Evolutionary conservation across 805 yeast genomes (phyloP), one percentile per base, ranked within the genome.

Genomic region (Wickerhamomyces subpelliculosus): DNA sequence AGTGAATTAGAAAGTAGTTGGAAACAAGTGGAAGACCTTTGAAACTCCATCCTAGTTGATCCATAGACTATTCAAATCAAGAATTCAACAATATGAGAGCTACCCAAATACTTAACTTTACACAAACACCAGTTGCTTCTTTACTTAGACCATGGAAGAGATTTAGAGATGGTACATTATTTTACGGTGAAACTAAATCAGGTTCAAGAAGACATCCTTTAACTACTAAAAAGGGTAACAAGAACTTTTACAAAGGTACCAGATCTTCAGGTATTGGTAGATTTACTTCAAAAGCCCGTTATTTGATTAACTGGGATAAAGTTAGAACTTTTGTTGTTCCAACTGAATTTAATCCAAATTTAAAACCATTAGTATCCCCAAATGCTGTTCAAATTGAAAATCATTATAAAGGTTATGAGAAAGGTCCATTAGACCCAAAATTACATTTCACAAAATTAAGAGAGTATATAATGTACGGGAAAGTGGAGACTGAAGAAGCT

Each of bases 281-380:
- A 37, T 77, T 81, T 55, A 83, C 93, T 38, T 67, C 70, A 26
- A 72, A 69, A 43, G 97, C 95, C 38, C 73, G 75, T 18, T 93
- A 87, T 61, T 67, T 75, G 7, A 74, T 93, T 44, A 73, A 85
- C 64, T 90, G 95, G 86, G 61, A 64, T 32, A 87, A 81, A 55
- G 97, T 90, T 23, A 73, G 96, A 52, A 87, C 97, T 0, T 93
- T 80, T 61, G 95, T 85, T 3, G 87, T 79, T 9, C 98, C 98
- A 13, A 49, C 52, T 9, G 52, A 55, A 54, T 57, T 53, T 46
- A 68, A 68, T 43, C 39, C 54, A 12, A 60, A 64, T 33, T 67
- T 90, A 44, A 81, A 75, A 52, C 89, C 97, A 4, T 70, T 86
- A 35, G 95, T 88, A 4, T 79, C 87, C 32, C 78, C 81, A 17